A percentile compares a stretch with the other conserved stretches of the same genome.
These are phyloP conservation scores for Leccinum variicolor DNA, from an alignment of 768 basidiomycete genomes.

Conservation along the genomic window DNA sequence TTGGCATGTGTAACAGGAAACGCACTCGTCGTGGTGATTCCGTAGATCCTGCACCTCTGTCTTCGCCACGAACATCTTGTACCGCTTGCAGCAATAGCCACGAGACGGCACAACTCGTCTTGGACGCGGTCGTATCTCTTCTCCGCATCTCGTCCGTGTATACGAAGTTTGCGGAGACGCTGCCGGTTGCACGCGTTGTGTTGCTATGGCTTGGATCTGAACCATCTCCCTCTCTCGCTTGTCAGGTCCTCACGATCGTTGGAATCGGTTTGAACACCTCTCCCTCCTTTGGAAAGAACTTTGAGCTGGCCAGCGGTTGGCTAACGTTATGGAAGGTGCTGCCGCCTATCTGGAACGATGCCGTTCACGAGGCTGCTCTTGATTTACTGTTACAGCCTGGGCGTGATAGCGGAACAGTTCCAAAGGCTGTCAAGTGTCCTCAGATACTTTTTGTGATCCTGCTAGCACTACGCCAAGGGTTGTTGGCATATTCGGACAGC, in stretches of 20 bases:
- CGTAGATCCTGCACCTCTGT: constrained; percentile 2
- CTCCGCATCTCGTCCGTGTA: constrained; percentile 56
- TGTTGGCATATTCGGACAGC: constrained; percentile 27
- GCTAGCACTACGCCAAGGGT: constrained; percentile 62
- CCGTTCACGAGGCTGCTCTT: constrained; percentile 65
- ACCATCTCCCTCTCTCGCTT: constrained; percentile 56
- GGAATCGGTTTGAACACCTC: constrained; percentile 52
- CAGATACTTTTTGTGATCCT: constrained; percentile 73
- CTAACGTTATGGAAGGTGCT: constrained; percentile 65
- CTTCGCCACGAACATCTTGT: constrained; percentile 14
- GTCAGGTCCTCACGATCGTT: constrained; percentile 59
- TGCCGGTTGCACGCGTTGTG: constrained; percentile 77
- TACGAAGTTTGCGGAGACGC: constrained; percentile 66
- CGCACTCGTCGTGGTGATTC: not conserved
- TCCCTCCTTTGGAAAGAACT: constrained; percentile 69
- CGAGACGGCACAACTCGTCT: constrained; percentile 65
- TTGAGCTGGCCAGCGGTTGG: constrained; percentile 87
- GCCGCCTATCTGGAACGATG: constrained; percentile 64
- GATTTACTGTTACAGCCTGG: constrained; percentile 62
- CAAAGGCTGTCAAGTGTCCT: constrained; percentile 49
- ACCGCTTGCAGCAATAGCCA: constrained; percentile 25
- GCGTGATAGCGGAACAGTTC: not conserved
- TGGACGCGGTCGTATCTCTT: constrained; percentile 61
- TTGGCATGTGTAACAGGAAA: not conserved
- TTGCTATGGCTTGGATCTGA: constrained; percentile 76